A percentile compares a stretch with the other conserved stretches of the same genome.
Conservation (phyloP, 1,284 basidiomycete species). For the Tilletia walkeri region DNA sequence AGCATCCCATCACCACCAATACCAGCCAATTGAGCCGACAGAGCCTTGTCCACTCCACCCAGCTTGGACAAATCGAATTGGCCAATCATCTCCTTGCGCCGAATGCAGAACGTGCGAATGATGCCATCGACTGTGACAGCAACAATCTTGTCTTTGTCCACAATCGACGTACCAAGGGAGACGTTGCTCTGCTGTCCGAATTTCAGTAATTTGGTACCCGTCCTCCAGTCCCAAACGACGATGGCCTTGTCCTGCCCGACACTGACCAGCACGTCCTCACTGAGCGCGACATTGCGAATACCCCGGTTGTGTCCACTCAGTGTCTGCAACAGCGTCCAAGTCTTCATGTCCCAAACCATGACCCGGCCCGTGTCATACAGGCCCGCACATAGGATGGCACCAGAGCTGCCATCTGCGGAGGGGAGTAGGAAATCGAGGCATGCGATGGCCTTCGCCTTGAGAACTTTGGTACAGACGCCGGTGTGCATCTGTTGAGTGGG, state of each 20-base stretch:
- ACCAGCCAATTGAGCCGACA: conserved; percentile 31
- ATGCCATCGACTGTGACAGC: conserved; percentile 88
- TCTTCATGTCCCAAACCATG: conserved; percentile 34
- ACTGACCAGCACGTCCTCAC: conserved; percentile 77
- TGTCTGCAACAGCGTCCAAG: conserved; percentile 60
- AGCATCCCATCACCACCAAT: conserved; percentile 37
- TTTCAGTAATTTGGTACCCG: conserved; percentile 77
- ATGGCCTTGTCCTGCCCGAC: conserved; percentile 83
- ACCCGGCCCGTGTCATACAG: conserved; percentile 79
- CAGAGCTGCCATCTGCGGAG: conserved; percentile 58
- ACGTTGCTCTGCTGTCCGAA: conserved; percentile 91
- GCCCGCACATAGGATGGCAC: conserved; percentile 84
- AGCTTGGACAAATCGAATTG: conserved; percentile 82
- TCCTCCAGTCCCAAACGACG: conserved; percentile 69
- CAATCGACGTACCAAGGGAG: conserved; percentile 82
- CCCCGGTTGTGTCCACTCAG: conserved; percentile 67
- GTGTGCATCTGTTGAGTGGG: conserved; percentile 63
- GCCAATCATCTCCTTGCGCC: conserved; percentile 80
- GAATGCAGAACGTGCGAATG: conserved; percentile 83
- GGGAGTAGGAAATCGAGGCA: conserved; percentile 77
- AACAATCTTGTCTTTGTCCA: conserved; percentile 68
- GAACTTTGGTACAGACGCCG: conserved; percentile 73
- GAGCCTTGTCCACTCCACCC: conserved; percentile 58
- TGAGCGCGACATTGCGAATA: conserved; percentile 81
- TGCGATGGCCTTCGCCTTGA: conserved; percentile 80